Evolutionary conservation across 495 filamentous ascomycete genomes (phyloP).

Genomic region (Talaromyces proteolyticus): DNA sequence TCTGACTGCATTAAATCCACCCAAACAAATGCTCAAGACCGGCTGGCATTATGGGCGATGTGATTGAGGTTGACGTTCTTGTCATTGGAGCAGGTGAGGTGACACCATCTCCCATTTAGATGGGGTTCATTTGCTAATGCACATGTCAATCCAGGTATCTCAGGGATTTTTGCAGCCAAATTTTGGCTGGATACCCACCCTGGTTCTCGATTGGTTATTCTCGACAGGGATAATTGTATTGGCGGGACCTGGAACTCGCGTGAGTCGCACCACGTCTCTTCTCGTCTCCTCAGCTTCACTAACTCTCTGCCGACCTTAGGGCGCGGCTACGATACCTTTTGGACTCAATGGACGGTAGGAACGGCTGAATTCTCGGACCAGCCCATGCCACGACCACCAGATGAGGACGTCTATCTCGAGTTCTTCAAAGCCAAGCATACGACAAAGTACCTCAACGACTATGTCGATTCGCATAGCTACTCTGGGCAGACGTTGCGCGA

Average conservation of each 20-base stretch:
- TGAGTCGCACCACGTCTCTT: slow-evolving; percentile 4
- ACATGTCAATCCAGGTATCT: slow-evolving; percentile 10
- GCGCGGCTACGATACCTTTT: slow-evolving; percentile 18
- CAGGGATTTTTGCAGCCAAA: slow-evolving; percentile 11
- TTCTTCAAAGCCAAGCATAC: slow-evolving; percentile 31
- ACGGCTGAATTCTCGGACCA: slow-evolving; percentile 33
- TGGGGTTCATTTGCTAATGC: background rate
- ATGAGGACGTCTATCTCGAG: slow-evolving; percentile 19
- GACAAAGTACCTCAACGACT: slow-evolving; percentile 34
- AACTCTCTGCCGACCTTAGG: background rate
- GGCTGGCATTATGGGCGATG: background rate
- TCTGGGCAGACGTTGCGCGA: slow-evolving; percentile 17
- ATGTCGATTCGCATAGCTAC: slow-evolving; percentile 26
- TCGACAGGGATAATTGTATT: slow-evolving; percentile 13
- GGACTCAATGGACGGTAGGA: slow-evolving; percentile 30
- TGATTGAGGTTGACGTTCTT: slow-evolving; percentile 6
- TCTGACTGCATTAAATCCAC: background rate
- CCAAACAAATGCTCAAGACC: background rate
- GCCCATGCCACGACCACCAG: slow-evolving; percentile 21
- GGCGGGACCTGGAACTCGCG: slow-evolving; percentile 13
- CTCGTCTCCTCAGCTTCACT: background rate
- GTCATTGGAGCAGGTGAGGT: slow-evolving; percentile 12
- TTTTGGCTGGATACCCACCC: slow-evolving; percentile 15
- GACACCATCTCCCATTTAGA: background rate
- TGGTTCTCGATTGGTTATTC: slow-evolving; percentile 10